Evolutionary conservation across 1,284 basidiomycete genomes (phyloP).

Genomic region (Porogramme epimiltina): DNA sequence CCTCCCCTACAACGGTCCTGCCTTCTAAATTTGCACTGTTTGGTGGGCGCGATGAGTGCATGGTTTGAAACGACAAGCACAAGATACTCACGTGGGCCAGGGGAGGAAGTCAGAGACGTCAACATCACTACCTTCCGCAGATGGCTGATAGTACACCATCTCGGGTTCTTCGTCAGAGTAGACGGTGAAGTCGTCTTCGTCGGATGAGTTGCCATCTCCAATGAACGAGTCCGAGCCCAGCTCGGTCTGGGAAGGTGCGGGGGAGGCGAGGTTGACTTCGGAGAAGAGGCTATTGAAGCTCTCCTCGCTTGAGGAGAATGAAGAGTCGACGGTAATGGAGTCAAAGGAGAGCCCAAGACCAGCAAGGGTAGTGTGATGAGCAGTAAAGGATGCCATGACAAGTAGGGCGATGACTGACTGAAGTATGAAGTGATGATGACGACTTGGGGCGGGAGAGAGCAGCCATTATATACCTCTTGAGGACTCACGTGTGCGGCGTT

Average conservation of each 20-base stretch:
- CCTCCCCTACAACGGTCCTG: too few relatives aligned
- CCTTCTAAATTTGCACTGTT: too few relatives aligned
- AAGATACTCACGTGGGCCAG: constrained; percentile 4
- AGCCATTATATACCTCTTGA: too few relatives aligned
- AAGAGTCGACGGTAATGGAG: not conserved
- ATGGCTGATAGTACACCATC: not conserved
- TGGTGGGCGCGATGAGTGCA: too few relatives aligned
- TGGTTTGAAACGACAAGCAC: too few relatives aligned
- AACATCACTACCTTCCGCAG: not conserved
- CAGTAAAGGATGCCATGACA: constrained; percentile 1
- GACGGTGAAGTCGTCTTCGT: constrained; percentile 2
- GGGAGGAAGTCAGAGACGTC: constrained; percentile 3
- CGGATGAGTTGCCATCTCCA: not conserved
- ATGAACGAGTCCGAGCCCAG: not conserved
- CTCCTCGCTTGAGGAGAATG: constrained; percentile 8
- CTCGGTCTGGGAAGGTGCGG: not conserved
- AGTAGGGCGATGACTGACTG: too few relatives aligned
- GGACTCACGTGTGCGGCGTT: too few relatives aligned
- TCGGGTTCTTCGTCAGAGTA: constrained; percentile 4
- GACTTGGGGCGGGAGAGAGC: too few relatives aligned
- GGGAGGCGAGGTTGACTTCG: not conserved
- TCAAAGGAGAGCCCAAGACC: constrained; percentile 10
- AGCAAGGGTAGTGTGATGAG: constrained; percentile 7
- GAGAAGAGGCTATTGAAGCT: constrained; percentile 7
- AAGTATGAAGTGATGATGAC: too few relatives aligned